Evolutionary conservation across 2,329 filamentous ascomycete species (phyloP).

Genomic region (Fusarium haematococcum): DNA sequence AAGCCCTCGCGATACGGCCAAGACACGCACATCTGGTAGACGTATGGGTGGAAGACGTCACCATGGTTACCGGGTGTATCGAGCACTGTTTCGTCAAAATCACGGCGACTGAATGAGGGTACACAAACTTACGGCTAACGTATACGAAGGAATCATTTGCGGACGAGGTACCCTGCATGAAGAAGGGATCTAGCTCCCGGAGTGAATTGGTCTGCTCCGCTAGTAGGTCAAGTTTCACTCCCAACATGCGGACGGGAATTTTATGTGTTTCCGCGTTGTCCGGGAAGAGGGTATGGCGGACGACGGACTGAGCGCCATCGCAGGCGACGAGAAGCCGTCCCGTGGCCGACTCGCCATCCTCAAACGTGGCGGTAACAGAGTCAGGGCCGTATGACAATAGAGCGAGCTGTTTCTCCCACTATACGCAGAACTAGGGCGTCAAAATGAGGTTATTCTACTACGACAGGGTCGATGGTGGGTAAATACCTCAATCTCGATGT

Average conservation of each 20-base stretch:
- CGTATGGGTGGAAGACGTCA: conserved; percentile 51
- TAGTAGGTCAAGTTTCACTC: conserved; percentile 57
- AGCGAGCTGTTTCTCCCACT: conserved; percentile 57
- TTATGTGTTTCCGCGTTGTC: conserved; percentile 48
- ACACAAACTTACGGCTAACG: conserved; percentile 57
- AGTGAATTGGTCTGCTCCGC: conserved; percentile 56
- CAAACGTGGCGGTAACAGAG: conserved; percentile 57
- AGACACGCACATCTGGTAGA: conserved; percentile 63
- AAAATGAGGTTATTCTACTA: neutral
- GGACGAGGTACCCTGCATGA: conserved; percentile 66
- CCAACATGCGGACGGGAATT: conserved; percentile 63
- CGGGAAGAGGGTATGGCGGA: conserved; percentile 54
- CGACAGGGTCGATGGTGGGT: neutral
- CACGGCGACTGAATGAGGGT: neutral
- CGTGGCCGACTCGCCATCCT: conserved; percentile 55
- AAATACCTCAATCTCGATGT: conserved; percentile 59
- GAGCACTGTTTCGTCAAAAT: conserved; percentile 52
- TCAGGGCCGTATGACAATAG: conserved; percentile 46
- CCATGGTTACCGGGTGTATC: conserved; percentile 59
- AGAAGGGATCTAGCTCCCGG: conserved; percentile 62
- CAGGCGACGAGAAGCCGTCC: conserved; percentile 62
- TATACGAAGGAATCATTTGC: conserved; percentile 64
- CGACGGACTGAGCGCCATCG: conserved; percentile 61
- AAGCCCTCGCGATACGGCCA: conserved; percentile 59
- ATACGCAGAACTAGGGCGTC: neutral